These are phyloP conservation scores for Elsinoe necatrix DNA, from an alignment of 2,329 filamentous ascomycete species.

Conservation along the genomic window DNA sequence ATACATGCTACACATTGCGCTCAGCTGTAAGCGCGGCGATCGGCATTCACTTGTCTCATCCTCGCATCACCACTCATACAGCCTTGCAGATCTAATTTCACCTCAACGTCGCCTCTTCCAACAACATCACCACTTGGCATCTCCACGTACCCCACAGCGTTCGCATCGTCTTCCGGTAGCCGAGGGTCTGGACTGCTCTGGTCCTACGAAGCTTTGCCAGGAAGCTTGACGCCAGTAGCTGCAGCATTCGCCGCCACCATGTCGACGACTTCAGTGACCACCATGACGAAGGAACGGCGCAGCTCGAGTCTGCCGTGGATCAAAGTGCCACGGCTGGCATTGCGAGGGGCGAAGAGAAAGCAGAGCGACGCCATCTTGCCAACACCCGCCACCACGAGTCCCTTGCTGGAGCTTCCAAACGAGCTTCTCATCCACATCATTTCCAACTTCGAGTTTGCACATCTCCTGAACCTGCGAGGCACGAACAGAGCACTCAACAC, in stretches of 20 bases:
- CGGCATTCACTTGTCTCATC: neutral
- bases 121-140: neutral
- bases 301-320: conserved; percentile 15
- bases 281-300: conserved; percentile 9
- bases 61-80: neutral
- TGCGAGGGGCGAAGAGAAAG: conserved; percentile 13
- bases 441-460: neutral
- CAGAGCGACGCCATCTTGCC: neutral
- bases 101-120: neutral
- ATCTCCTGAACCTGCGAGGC: conserved; percentile 1
- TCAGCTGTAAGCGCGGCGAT: neutral
- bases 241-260: neutral
- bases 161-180: conserved; percentile 5
- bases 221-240: conserved; percentile 6
- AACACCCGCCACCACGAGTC: neutral
- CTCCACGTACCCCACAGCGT: conserved; percentile 4
- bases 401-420: conserved; percentile 9
- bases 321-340: conserved; percentile 8
- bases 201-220: conserved; percentile 9
- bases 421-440: conserved; percentile 12
- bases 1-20: neutral
- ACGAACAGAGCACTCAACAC: neutral
- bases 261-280: conserved; percentile 1
- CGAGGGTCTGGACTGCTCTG: conserved; percentile 4
- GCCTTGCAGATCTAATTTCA: neutral